Percentiles rank a stretch among this genome's conserved stretches.
phyloP scores from a whole-genome alignment of 768 basidiomycete genomes.

The Brasilioporus rufonigricans region DNA sequence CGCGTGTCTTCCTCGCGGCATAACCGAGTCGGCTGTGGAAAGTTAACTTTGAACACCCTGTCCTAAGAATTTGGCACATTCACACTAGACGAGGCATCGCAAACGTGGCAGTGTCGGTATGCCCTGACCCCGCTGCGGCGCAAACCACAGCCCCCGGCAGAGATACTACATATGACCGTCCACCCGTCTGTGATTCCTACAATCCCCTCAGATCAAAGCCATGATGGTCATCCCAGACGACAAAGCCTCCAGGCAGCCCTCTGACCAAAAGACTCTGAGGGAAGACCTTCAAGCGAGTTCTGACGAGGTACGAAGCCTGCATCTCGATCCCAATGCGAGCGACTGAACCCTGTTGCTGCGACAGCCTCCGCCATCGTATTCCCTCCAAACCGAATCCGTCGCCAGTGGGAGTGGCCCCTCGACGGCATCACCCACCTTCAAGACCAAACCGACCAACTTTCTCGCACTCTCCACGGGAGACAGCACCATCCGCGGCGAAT shows the following conservation, averaged over 20 bases:
- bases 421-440: conserved; percentile 12
- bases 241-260: background rate
- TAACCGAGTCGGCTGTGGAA: too few species aligned
- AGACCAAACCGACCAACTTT: conserved; percentile 29
- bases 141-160: background rate
- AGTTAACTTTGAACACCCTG: too few species aligned
- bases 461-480: conserved; percentile 12
- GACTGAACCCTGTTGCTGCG: background rate
- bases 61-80: too few species aligned
- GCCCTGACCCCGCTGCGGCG: too few species aligned
- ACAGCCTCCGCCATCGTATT: conserved; percentile 29
- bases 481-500: conserved; percentile 26
- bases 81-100: too few species aligned
- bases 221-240: conserved; percentile 10
- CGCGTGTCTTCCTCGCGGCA: background rate
- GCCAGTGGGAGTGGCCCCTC: background rate
- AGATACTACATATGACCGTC: background rate
- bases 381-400: background rate
- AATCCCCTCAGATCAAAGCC: background rate
- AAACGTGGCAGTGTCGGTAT: too few species aligned
- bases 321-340: too few species aligned
- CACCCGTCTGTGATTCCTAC: background rate
- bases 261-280: background rate
- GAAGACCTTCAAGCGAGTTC: background rate
- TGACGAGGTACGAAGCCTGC: conserved; percentile 7